These are phyloP conservation scores for Colletotrichum tamarilloi DNA, from an alignment of 2,329 filamentous ascomycete genomes.

Conservation along the genomic window DNA sequence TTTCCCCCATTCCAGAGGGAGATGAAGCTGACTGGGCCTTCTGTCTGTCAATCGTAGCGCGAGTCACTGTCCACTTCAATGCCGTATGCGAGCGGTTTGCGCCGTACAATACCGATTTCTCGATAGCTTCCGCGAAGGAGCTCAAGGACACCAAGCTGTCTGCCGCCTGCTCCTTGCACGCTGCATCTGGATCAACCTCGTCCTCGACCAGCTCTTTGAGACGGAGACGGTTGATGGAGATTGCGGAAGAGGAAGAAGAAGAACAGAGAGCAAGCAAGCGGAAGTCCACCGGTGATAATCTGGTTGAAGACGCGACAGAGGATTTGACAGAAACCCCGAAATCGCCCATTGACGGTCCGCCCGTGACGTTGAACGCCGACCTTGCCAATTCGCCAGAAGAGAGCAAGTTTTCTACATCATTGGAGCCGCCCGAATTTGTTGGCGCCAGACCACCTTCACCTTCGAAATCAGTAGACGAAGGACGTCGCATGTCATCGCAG, in stretches of 20 bases:
- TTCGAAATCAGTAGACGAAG: conserved; percentile 55
- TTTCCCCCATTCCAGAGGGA: conserved; percentile 21
- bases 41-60: conserved; percentile 65
- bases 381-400: conserved; percentile 62
- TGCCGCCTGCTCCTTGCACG: conserved; percentile 88
- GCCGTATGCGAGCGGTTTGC: conserved; percentile 78
- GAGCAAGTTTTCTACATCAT: conserved; percentile 60
- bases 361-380: conserved; percentile 63
- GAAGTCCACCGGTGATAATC: conserved; percentile 63
- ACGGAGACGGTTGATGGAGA: conserved; percentile 84
- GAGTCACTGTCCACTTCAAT: conserved; percentile 80
- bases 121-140: conserved; percentile 79
- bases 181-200: conserved; percentile 85
- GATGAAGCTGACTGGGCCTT: conserved; percentile 28
- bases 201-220: conserved; percentile 86
- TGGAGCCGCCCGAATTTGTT: conserved; percentile 63
- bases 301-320: conserved; percentile 38
- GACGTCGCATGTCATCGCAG: conserved; percentile 62
- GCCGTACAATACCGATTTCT: conserved; percentile 87
- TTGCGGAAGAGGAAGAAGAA: conserved; percentile 92
- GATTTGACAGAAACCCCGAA: conserved; percentile 42
- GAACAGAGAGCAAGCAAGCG: conserved; percentile 69
- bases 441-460: conserved; percentile 60
- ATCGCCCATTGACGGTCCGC: conserved; percentile 45
- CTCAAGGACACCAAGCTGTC: conserved; percentile 90